phyloP scores from a whole-genome alignment of 306 rosid genomes.

The Vicia faba region DNA sequence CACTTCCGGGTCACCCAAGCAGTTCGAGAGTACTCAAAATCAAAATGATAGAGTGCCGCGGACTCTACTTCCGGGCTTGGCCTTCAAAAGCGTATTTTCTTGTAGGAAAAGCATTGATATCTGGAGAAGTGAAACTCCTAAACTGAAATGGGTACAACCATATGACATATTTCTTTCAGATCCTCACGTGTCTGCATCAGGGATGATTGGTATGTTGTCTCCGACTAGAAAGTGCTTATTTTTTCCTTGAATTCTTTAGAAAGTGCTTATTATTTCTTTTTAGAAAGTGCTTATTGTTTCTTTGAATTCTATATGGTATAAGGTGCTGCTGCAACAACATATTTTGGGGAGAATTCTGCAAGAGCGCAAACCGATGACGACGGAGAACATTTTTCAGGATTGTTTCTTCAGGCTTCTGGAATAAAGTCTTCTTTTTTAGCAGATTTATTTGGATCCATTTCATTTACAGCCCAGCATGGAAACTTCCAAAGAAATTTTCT shows the following conservation, averaged over 20 bases:
- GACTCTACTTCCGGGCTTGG: conserved; percentile 74
- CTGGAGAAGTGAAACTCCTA: conserved; percentile 73
- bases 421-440: conserved; percentile 64
- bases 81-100: conserved; percentile 68
- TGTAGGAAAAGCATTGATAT: conserved; percentile 60
- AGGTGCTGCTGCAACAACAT: conserved; percentile 72
- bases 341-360: conserved; percentile 56
- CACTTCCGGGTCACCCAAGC: conserved; percentile 62
- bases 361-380: conserved; percentile 47
- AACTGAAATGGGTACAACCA: conserved; percentile 70
- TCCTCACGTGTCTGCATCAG: conserved; percentile 71
- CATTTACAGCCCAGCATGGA: conserved; percentile 82
- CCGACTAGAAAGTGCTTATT: conserved; percentile 28
- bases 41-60: conserved; percentile 46
- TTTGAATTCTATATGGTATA: conserved; percentile 31
- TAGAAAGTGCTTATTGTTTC: conserved; percentile 33
- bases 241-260: conserved; percentile 30
- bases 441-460: conserved; percentile 65
- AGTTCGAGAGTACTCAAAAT: conserved; percentile 44
- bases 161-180: conserved; percentile 79
- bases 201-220: conserved; percentile 65
- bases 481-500: conserved; percentile 70
- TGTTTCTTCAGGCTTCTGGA: conserved; percentile 50
- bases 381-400: conserved; percentile 52
- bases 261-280: conserved; percentile 32